Conservation (phyloP, 768 basidiomycete species). For the Sutorius australiensis region DNA sequence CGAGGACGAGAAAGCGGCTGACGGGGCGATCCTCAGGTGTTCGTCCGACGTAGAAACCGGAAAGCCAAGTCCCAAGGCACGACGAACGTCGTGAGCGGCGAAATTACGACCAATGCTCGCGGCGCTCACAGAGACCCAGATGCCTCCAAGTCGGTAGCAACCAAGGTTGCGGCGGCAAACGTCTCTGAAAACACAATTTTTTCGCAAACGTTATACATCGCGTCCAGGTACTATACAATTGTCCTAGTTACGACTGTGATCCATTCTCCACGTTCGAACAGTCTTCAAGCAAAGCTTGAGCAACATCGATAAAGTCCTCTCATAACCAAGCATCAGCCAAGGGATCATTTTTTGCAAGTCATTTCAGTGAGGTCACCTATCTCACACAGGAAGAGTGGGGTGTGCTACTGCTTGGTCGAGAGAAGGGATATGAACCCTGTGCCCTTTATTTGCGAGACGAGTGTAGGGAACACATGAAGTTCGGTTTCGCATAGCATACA, state of each 20-base stretch:
- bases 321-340: constrained; percentile 7
- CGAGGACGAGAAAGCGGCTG: constrained; percentile 24
- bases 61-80: constrained; percentile 15
- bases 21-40: constrained; percentile 9
- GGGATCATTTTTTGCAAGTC: constrained; percentile 6
- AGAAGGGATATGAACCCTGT: background rate
- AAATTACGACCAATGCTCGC: constrained; percentile 15
- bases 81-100: constrained; percentile 23
- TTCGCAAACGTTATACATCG: constrained; percentile 14
- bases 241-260: constrained; percentile 16
- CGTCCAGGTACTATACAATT: constrained; percentile 2
- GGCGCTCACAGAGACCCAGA: constrained; percentile 19
- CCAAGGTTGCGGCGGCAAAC: constrained; percentile 20
- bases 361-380: background rate
- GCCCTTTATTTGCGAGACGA: background rate
- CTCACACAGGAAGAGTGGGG: background rate
- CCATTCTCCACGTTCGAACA: background rate
- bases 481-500: background rate
- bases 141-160: constrained; percentile 16
- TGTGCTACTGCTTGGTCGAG: background rate
- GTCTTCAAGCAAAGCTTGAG: background rate
- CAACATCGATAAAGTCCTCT: background rate
- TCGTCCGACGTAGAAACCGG: constrained; percentile 18
- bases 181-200: constrained; percentile 22
- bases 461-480: background rate